A percentile compares a stretch with the other conserved stretches of the same genome.
These are phyloP conservation scores for Ephemerocybe angulata DNA, from an alignment of 768 basidiomycete species.

Conservation along the genomic window DNA sequence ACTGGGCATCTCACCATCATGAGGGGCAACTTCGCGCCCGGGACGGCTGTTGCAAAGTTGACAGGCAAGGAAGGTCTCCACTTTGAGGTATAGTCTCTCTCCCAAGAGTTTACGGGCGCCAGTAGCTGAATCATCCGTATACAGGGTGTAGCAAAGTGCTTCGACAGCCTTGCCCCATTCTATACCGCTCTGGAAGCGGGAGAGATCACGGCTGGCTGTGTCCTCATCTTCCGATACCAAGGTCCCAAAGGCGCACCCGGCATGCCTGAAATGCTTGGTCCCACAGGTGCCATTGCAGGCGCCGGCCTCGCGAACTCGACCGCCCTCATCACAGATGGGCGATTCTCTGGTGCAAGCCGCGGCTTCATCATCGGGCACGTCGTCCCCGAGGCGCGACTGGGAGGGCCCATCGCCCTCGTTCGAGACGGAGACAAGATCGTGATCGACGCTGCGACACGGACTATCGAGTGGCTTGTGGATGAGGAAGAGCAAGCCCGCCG, in stretches of 20 bases:
- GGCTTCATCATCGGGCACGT: constrained; percentile 57
- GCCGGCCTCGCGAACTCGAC: constrained; percentile 77
- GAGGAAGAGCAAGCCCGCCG: constrained; percentile 63
- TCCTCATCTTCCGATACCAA: constrained; percentile 83
- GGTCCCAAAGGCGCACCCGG: constrained; percentile 91
- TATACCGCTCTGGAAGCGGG: constrained; percentile 71
- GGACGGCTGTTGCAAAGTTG: constrained; percentile 85
- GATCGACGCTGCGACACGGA: constrained; percentile 63
- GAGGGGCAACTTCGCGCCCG: constrained; percentile 85
- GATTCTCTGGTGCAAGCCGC: constrained; percentile 78
- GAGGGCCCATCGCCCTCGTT: constrained; percentile 86
- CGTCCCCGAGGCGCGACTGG: constrained; percentile 63
- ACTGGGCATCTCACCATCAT: constrained; percentile 88
- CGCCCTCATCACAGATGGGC: constrained; percentile 83
- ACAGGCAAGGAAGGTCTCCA: constrained; percentile 87
- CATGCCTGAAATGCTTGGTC: constrained; percentile 77
- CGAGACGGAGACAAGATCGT: constrained; percentile 77
- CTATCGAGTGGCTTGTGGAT: constrained; percentile 70
- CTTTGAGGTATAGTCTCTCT: constrained; percentile 60
- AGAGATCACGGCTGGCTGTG: constrained; percentile 70
- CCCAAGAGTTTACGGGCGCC: not conserved
- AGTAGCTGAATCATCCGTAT: constrained; percentile 1
- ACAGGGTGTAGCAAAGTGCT: constrained; percentile 73
- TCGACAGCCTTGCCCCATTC: constrained; percentile 71
- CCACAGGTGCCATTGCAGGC: constrained; percentile 81